phyloP scores from a whole-genome alignment of 2,329 filamentous ascomycete genomes.

The Cladosporium sp. region DNA sequence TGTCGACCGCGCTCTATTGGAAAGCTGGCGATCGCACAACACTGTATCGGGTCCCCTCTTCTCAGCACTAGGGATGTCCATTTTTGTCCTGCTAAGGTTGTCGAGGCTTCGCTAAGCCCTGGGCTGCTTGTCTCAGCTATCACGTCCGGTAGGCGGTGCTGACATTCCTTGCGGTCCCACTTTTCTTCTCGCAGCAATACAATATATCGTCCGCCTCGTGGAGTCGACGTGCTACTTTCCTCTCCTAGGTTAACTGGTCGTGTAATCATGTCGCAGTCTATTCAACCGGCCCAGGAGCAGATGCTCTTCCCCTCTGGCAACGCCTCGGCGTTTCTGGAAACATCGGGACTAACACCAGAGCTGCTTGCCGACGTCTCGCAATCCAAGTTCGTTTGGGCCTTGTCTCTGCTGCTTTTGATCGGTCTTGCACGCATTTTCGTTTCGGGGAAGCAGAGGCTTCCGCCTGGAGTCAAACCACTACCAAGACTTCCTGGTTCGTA shows the following conservation, averaged over 20 bases:
- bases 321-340: constrained; percentile 6
- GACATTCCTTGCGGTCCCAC: neutral
- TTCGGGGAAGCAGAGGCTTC: constrained; percentile 16
- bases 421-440: constrained; percentile 12
- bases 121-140: neutral
- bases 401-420: constrained; percentile 12
- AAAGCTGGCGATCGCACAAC: constrained; percentile 7
- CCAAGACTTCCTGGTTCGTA: constrained; percentile 19
- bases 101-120: constrained; percentile 9
- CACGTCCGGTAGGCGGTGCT: constrained; percentile 8
- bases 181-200: constrained; percentile 4
- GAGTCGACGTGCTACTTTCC: constrained; percentile 3
- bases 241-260: neutral
- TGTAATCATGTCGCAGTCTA: constrained; percentile 9
- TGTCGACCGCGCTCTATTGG: constrained; percentile 5
- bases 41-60: constrained; percentile 11
- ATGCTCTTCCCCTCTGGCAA: constrained; percentile 11
- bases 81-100: constrained; percentile 9
- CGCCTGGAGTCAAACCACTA: constrained; percentile 20
- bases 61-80: constrained; percentile 11
- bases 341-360: constrained; percentile 7
- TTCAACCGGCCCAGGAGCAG: constrained; percentile 7
- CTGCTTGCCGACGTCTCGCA: constrained; percentile 7
- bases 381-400: constrained; percentile 12
- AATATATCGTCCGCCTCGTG: constrained; percentile 5